Evolutionary conservation across 2,329 filamentous ascomycete species (phyloP), one percentile per base, ranked within the genome.

Genomic region (Alternaria angustiovoidea): DNA sequence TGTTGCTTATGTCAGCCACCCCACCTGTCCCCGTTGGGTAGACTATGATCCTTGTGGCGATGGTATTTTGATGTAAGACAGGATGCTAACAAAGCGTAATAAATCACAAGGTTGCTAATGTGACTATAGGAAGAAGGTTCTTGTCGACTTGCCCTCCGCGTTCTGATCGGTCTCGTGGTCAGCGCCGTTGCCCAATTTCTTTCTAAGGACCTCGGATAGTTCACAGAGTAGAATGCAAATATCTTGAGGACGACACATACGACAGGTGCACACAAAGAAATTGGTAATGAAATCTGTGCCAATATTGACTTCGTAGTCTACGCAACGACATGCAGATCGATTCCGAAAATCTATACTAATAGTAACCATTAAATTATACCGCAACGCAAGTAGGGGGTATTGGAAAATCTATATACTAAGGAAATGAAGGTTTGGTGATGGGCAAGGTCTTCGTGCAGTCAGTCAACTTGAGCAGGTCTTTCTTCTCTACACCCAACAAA

Each of bases 381-480:
- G 24, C n/a, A 22, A 49, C 36, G 20, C 30, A 14, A 7, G 32
- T 38, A 49, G 8, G 20, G 22, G 46, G 46, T 38, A 39, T 51
- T 20, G 12, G 20, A 12, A 36, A 49, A 12, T 3, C 24, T 26
- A 20, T 49, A 49, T 20, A 49, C 42, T 62, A 62, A n/a, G 57
- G 60, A 22, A 54, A 55, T 18, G 30, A 49, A 34, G 48, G 60
- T 36, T 63, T 62, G 22, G 54, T 67, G 20, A 61, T 47, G n/a
- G 71, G 73, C 59, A 76, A 57, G 14, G 73, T 75, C 66, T 53
- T 71, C 8, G 73, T 74, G 49, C 71, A 76, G 34, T 75, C 73
- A 34, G 20, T 68, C 57, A 75, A 61, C 34, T 61, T 60, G 20
- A 59, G 59, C 46, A 74, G 16, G 28, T 73, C 69, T 5, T 59